A percentile compares a stretch with the other conserved stretches of the same genome.
Conservation (phyloP, 1,139 yeast species). For the Waltiozyma sp. region DNA sequence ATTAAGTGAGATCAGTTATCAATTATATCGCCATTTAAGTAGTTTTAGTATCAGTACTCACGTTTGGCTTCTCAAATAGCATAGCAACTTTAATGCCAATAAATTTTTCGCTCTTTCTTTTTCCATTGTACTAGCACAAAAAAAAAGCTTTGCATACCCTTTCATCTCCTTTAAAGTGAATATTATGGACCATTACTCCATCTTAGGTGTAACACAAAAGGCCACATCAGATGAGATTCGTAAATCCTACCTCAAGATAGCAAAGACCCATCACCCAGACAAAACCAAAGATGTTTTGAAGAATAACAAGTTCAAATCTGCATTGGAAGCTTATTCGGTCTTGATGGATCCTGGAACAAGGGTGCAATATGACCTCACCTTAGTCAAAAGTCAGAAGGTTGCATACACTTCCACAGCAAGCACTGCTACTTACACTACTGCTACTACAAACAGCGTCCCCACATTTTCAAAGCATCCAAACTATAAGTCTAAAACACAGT, state of each 20-base stretch:
- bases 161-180: not conserved
- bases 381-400: conserved; percentile 9
- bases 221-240: conserved; percentile 68
- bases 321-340: conserved; percentile 46
- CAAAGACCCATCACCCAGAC: conserved; percentile 89
- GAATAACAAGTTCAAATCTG: conserved; percentile 38
- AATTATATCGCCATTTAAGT: too few relatives aligned
- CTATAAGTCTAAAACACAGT: not conserved
- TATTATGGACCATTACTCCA: conserved; percentile 38
- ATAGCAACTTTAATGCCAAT: too few relatives aligned
- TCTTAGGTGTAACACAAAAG: conserved; percentile 50
- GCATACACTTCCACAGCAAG: conserved; percentile 11
- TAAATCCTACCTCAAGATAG: conserved; percentile 78
- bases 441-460: not conserved
- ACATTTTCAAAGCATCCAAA: not conserved
- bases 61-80: too few relatives aligned
- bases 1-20: too few relatives aligned
- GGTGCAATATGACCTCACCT: conserved; percentile 34
- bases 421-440: not conserved
- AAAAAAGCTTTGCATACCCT: too few relatives aligned
- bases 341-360: conserved; percentile 38
- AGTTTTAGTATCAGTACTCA: too few relatives aligned
- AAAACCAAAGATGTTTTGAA: conserved; percentile 48
- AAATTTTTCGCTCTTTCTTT: not conserved
- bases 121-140: too few relatives aligned